phyloP scores from a whole-genome alignment of 345 rosid genomes.

The Clausena lansium region DNA sequence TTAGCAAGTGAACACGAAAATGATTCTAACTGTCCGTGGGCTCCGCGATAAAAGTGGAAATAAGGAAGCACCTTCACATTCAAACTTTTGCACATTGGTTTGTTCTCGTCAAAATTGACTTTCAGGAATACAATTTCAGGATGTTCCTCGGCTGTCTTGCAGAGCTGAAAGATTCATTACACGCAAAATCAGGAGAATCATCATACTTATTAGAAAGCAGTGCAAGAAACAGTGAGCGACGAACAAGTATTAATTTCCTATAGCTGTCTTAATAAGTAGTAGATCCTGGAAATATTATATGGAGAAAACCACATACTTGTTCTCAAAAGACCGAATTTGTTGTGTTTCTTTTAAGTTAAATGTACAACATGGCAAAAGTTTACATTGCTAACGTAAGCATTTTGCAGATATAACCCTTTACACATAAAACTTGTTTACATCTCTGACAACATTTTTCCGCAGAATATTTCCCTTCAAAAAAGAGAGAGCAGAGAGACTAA shows the following conservation, averaged over 20 bases:
- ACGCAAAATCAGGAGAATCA: constrained; percentile 8
- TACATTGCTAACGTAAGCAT: neutral
- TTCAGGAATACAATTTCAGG: constrained; percentile 77
- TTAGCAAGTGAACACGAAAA: constrained; percentile 90
- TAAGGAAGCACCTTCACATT: constrained; percentile 86
- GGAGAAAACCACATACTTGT: neutral
- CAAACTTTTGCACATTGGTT: constrained; percentile 88
- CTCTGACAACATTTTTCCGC: neutral
- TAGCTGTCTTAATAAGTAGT: neutral
- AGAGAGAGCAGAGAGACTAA: neutral
- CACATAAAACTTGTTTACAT: neutral
- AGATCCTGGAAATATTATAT: neutral
- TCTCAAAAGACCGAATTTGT: neutral
- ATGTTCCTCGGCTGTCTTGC: constrained; percentile 75
- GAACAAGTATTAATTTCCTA: neutral
- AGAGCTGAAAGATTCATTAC: constrained; percentile 50
- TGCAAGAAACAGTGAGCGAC: neutral
- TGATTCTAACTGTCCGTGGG: constrained; percentile 80
- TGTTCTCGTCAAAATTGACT: constrained; percentile 89
- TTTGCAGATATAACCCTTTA: neutral
- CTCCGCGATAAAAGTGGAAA: constrained; percentile 89
- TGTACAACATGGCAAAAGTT: neutral
- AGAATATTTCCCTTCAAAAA: neutral
- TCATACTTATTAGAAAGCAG: neutral
- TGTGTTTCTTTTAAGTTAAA: neutral